Base-by-base conservation (phyloP, 2,329 filamentous ascomycete genomes). In the Claviceps quebecensis region DNA sequence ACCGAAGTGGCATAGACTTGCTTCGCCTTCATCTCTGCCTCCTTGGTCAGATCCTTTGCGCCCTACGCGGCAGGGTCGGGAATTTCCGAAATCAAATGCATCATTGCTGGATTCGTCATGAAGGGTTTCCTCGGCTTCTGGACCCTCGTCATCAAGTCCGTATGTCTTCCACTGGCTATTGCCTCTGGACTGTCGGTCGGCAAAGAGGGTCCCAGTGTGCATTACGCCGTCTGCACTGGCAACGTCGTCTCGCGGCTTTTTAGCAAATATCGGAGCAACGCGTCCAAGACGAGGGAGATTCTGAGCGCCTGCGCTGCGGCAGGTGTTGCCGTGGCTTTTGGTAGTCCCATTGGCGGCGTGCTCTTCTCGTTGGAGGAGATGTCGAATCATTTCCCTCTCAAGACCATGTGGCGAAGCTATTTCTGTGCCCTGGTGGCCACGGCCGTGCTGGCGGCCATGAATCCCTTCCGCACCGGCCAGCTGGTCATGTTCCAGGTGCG, bases 11-110 rank as follows among this genome's bases (percentile, higher is more conserved):
- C 23, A 29, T 60, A 87, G 81, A 80, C 83, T 1, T 63, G 86
- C 2, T 95, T 97, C 65, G 86, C 91, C 17, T 85, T 86, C 50
- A 84, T 84, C 3, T 84, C 90, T 2, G 90, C 90, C 0, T 82
- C 78, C 39, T 74, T 98, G 41, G 93, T 98, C 63, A 93, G 88
- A 65, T 82, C 81, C 1, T 97, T 93, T 67, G 90, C 93, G 4
- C 93, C 93, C 0, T 98, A 98, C 65, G 93, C 93, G 11, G 93
- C 93, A 37, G 93, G 93, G 16, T 95, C 88, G 13, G 93, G 93
- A 41, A 98, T 98, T 53, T 96, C 89, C 13, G 93, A 98, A 71
- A 98, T 98, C 75, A 98, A 98, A 69, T 95, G 89, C 68, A 97
- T 98, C 63, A 95, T 98, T 63, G 93, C 91, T 4, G 93, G 93